phyloP scores from a whole-genome alignment of 2,329 filamentous ascomycete species.

The Calonectria pteridis region DNA sequence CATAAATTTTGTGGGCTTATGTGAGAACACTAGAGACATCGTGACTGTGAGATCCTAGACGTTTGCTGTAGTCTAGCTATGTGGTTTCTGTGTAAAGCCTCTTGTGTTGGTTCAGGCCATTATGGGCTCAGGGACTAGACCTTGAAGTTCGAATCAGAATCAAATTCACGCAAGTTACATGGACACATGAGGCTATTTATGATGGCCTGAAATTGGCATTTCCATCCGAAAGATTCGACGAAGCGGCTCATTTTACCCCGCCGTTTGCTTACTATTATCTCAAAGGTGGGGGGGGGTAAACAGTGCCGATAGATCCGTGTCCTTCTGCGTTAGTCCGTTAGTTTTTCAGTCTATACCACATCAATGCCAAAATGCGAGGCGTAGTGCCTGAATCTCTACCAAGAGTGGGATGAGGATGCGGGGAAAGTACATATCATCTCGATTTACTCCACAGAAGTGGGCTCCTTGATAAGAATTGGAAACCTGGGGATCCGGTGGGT shows the following conservation, averaged over 20 bases:
- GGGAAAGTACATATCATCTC: not conserved
- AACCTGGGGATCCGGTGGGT: not conserved
- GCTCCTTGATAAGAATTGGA: not conserved
- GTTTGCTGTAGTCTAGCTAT: too few relatives aligned
- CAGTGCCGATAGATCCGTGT: not conserved
- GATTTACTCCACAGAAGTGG: not conserved
- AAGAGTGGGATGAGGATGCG: slow-evolving; percentile 5
- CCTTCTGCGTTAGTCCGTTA: not conserved
- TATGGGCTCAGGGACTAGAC: not conserved
- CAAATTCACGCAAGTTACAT: not conserved
- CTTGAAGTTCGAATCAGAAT: not conserved
- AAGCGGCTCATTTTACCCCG: not conserved
- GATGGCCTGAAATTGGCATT: not conserved
- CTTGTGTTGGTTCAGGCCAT: too few relatives aligned
- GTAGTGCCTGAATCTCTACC: not conserved
- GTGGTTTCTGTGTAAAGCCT: too few relatives aligned
- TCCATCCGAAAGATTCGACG: not conserved
- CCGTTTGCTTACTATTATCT: not conserved
- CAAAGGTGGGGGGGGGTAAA: not conserved
- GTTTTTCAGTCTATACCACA: not conserved
- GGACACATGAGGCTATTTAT: not conserved
- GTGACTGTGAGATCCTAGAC: too few relatives aligned
- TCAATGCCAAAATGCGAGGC: not conserved
- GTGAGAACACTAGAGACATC: too few relatives aligned
- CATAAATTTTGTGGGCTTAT: too few relatives aligned